phyloP scores from a whole-genome alignment of 2,329 filamentous ascomycete species.

The Diaporthe humulicola region DNA sequence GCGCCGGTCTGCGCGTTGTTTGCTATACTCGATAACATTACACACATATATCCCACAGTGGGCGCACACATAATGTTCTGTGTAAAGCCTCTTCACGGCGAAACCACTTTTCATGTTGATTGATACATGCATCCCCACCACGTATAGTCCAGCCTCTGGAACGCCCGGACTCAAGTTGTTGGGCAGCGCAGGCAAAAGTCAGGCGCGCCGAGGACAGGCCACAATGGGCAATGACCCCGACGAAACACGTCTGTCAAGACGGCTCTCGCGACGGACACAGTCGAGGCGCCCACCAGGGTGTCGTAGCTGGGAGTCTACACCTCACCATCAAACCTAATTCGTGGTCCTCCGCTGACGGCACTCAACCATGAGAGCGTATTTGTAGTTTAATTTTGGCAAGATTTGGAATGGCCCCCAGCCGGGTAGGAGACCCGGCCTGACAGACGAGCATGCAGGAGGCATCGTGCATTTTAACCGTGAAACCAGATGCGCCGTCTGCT shows the following conservation, averaged over 20 bases:
- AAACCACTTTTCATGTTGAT: neutral
- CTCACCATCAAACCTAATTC: conserved; percentile 19
- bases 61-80: neutral
- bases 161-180: neutral
- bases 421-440: conserved; percentile 1
- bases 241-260: neutral
- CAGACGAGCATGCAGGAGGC: conserved; percentile 24
- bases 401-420: conserved; percentile 17
- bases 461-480: conserved; percentile 27
- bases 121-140: neutral
- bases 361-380: neutral
- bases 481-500: conserved; percentile 23
- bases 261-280: neutral
- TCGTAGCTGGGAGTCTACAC: neutral
- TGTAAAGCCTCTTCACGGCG: neutral
- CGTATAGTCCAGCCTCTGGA: neutral
- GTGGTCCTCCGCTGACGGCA: neutral
- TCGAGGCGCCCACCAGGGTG: neutral
- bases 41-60: neutral
- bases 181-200: neutral
- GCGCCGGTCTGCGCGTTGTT: neutral
- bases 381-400: neutral
- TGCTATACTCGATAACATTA: conserved; percentile 1
- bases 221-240: neutral
- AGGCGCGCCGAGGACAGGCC: neutral